Base-by-base conservation (phyloP, 2,329 filamentous ascomycete genomes). In the Fusarium continuum region DNA sequence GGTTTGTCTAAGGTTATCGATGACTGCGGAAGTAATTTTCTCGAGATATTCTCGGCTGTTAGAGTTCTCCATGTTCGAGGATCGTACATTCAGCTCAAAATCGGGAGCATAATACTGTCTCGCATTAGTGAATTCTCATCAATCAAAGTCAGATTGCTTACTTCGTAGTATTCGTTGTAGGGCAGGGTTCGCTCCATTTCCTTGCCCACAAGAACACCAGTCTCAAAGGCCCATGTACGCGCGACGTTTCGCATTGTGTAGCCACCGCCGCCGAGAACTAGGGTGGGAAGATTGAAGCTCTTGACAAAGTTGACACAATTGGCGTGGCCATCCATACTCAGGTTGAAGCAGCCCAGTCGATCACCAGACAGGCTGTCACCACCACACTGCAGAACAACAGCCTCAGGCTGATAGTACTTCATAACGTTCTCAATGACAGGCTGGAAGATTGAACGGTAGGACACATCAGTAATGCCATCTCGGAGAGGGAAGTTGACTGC, bases 211-310 rank as follows among this genome's bases (percentile, higher is more conserved):
- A 98, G 84, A 55, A 93, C 85, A 65, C 94, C 94, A 2, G 95
- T 99, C 78, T 99, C 95, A 75, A 94, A 96, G 7, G 93, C 93
- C 95, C 95, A 99, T 6, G 94, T 95, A 44, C 95, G 91, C 16
- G 95, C 94, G 10, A 99, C 95, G 67, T 99, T 99, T 63, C 95
- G 90, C 77, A 96, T 96, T 1, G 95, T 99, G 78, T 99, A 99
- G 41, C 95, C 95, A 64, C 95, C 95, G 14, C 95, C 95, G 26
- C 95, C 95, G 16, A 99, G 87, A 17, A 99, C 90, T n/a, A 99
- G 84, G 3, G 96, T 89, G 0, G 95, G 95, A 9, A 95, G 82
- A 25, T 87, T 85, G 74, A 94, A 93, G 61, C 86, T 89, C 78
- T 97, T 97, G 67, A 96, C 92, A 70, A 90, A 98, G 66, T 89